Base-by-base conservation (phyloP, 768 basidiomycete genomes). In the Multifurca ochricompacta region DNA sequence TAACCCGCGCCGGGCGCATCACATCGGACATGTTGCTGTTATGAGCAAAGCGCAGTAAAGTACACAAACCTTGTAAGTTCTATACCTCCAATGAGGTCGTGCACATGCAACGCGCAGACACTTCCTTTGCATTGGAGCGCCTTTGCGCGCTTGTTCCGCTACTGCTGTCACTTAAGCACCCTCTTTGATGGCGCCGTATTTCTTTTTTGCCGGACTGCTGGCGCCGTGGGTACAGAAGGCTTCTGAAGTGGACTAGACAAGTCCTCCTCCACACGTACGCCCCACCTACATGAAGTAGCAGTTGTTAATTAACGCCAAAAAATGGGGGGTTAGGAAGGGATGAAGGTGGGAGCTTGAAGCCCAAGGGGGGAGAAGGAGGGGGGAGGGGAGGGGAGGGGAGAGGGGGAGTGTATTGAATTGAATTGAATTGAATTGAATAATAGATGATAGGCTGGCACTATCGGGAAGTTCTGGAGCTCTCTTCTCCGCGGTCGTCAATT, bases 1-100 rank as follows among this genome's bases (percentile, higher is more conserved):
- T 45, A 6, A 2, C 35, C 40, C 6, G n/a, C n/a, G n/a, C n/a
- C n/a, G n/a, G n/a, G n/a, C n/a, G 36, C 54, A 56, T 56, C 54
- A 51, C 42, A 56, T 56, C 54, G 34, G 42, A 32, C 42, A 45
- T 11, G 53, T 32, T 9, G 5, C 21, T 30, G 14, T 19, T 14
- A 18, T 18, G 13, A 35, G 18, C n/a, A 41, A n/a, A 41, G 41
- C 51, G 23, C 45, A 25, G 41, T 13, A 28, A 34, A 45, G 27
- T 43, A 23, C 32, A 5, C n/a, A 28, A 34, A 41, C 14, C 31
- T 14, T 21, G 30, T 14, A 23, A 44, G 23, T 21, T 36, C n/a
- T 6, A 34, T 36, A 14, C 6, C 18, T n/a, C 42, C 41, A 50
- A 42, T 34, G 46, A 25, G 45, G 18, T 21, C 40, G 40, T 28